Evolutionary conservation across 495 filamentous ascomycete species (phyloP), one percentile per base, ranked within the genome.

Genomic region (Staphylotrichum tortipilum): DNA sequence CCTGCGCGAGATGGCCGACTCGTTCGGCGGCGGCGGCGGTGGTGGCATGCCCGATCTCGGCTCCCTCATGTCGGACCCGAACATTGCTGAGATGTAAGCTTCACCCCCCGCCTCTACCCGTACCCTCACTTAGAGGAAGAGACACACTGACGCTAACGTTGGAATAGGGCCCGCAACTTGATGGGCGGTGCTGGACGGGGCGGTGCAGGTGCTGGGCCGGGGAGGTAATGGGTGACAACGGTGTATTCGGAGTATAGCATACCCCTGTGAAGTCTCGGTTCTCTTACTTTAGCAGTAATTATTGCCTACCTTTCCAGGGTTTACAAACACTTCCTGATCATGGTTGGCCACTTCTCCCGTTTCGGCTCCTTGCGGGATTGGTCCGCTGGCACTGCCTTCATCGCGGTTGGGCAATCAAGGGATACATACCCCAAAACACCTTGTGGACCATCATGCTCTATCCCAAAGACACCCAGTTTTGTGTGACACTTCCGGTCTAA

Each of bases 31-130:
- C 9, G 41, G 39, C 12, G 39, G 74, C 8, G 83, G 81, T 15
- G 86, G 89, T 33, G 87, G 88, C 30, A 87, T 91, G 85, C 89
- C 89, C 4, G 91, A 96, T 68, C 62, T 98, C 30, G 68, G 77
- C 7, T 72, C 73, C 34, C 64, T 98, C 68, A 94, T 98, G 92
- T 80, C 77, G 49, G 91, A 98, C 68, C 91, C 92, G 14, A 85
- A 61, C 64, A 80, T 98, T 68, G 88, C 88, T 9, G 89, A 96
- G 36, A 88, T 96, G 91, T 95, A 73, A 86, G 88, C 78, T 23
- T n/a, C n/a, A n/a, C 11, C 1, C 14, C 28, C 24, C 14, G 23
- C 28, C n/a, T n/a, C n/a, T n/a, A n/a, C n/a, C n/a, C n/a, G n/a
- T n/a, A n/a, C n/a, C n/a, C n/a, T n/a, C n/a, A n/a, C n/a, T n/a